Evolutionary conservation across 164 flowering plant genomes (phyloP).

Genomic region (Amborella trichopoda): DNA sequence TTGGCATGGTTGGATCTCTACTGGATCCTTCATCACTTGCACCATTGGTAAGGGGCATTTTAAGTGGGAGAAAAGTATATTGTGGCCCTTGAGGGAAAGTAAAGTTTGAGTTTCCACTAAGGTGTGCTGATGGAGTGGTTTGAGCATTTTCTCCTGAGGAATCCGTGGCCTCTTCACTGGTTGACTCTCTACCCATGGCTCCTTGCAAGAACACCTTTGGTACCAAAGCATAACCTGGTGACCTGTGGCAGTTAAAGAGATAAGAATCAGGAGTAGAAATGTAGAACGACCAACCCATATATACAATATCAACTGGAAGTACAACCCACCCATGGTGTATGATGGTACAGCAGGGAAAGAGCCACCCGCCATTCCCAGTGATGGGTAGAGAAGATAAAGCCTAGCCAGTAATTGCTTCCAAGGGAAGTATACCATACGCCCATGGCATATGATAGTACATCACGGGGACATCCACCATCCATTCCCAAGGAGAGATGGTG

Average conservation of each 20-base stretch:
- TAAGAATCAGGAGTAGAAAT: background rate
- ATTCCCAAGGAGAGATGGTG: too few species aligned
- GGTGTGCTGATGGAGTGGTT: slow-evolving; percentile 12
- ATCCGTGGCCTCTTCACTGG: slow-evolving; percentile 6
- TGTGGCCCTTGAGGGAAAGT: slow-evolving; percentile 14
- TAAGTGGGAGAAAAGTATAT: slow-evolving; percentile 17
- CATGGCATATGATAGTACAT: too few species aligned
- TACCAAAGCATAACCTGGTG: slow-evolving; percentile 41
- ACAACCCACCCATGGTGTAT: background rate
- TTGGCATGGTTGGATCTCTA: slow-evolving; percentile 10
- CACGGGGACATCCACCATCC: too few species aligned
- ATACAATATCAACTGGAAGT: background rate
- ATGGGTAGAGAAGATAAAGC: background rate
- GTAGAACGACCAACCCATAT: background rate
- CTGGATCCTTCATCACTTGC: slow-evolving; percentile 10
- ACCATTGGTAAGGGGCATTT: slow-evolving; percentile 9
- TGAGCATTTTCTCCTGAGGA: slow-evolving; percentile 13
- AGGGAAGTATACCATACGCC: too few species aligned
- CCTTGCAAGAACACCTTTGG: slow-evolving; percentile 22
- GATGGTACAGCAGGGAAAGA: background rate
- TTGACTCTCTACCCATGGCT: slow-evolving; percentile 3
- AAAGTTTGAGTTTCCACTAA: slow-evolving; percentile 10
- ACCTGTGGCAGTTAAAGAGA: slow-evolving; percentile 20
- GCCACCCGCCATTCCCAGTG: background rate
- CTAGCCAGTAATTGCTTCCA: too few species aligned